These are phyloP conservation scores for Coemansia erecta DNA, from an alignment of 192 early-diverging fungal genomes.

Conservation along the genomic window DNA sequence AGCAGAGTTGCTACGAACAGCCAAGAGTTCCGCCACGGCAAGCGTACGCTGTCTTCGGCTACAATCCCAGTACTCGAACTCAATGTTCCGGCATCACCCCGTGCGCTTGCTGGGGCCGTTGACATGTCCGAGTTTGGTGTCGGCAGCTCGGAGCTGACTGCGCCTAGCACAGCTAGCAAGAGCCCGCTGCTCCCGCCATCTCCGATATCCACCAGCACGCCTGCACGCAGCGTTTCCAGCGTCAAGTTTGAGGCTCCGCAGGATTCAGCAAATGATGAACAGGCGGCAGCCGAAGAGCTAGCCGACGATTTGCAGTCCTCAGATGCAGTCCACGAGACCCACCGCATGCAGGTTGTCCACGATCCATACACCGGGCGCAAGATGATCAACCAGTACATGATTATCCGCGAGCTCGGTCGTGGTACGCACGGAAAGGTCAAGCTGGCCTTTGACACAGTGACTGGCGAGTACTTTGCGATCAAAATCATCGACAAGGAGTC, in stretches of 20 bases:
- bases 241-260: conserved; percentile 30
- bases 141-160: conserved; percentile 1
- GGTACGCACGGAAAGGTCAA: conserved; percentile 98
- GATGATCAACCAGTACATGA: conserved; percentile 94
- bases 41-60: conserved; percentile 36
- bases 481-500: conserved; percentile 57
- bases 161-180: conserved; percentile 3
- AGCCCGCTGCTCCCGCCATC: conserved; percentile 23
- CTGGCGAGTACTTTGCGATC: conserved; percentile 65
- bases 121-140: conserved; percentile 53
- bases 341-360: conserved; percentile 76
- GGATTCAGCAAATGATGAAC: conserved; percentile 18
- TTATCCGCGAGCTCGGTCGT: conserved; percentile 84
- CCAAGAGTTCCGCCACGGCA: conserved; percentile 28
- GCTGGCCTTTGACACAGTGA: conserved; percentile 77
- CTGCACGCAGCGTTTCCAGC: conserved; percentile 25
- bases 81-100: conserved; percentile 30
- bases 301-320: conserved; percentile 10
- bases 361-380: conserved; percentile 87
- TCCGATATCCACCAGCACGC: conserved; percentile 32
- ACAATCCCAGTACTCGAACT: conserved; percentile 37
- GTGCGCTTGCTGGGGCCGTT: conserved; percentile 31
- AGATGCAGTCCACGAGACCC: conserved; percentile 75
- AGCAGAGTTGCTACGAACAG: conserved; percentile 20
- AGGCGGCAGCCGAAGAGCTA: neutral